A percentile compares a stretch with the other conserved stretches of the same genome.
These are phyloP conservation scores for Cyphellophora europaea DNA, from an alignment of 2,329 filamentous ascomycete genomes.

Conservation along the genomic window DNA sequence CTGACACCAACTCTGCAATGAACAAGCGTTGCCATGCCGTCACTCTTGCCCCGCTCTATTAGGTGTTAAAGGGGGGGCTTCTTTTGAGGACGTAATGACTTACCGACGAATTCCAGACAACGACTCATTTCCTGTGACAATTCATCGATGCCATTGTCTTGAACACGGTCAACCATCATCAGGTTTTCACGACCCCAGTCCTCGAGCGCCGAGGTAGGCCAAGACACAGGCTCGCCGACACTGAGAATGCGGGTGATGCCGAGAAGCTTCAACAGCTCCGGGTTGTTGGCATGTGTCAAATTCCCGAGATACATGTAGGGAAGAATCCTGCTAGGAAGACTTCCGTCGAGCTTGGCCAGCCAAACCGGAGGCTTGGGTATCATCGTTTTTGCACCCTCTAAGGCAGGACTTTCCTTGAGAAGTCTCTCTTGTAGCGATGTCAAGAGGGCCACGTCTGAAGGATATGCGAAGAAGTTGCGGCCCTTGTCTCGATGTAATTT, in stretches of 20 bases:
- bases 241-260: constrained; percentile 84
- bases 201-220: constrained; percentile 62
- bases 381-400: constrained; percentile 18
- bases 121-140: constrained; percentile 75
- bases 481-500: constrained; percentile 68
- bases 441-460: constrained; percentile 78
- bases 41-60: constrained; percentile 66
- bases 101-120: constrained; percentile 88
- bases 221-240: constrained; percentile 79
- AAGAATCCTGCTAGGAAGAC: constrained; percentile 76
- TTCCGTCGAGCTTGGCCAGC: constrained; percentile 78
- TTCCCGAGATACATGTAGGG: constrained; percentile 97
- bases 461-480: constrained; percentile 94
- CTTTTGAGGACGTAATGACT: constrained; percentile 26
- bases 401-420: constrained; percentile 57
- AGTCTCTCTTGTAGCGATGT: constrained; percentile 66
- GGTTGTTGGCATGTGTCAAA: constrained; percentile 86
- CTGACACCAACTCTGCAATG: constrained; percentile 96
- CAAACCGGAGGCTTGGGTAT: constrained; percentile 54
- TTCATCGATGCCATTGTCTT: constrained; percentile 94
- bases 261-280: constrained; percentile 65
- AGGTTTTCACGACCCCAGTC: constrained; percentile 71
- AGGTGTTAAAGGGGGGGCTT: neutral
- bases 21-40: constrained; percentile 78
- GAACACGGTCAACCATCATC: constrained; percentile 72